Evolutionary conservation across 805 yeast genomes (phyloP).

Genomic region (Kodamaea kakaduensis): DNA sequence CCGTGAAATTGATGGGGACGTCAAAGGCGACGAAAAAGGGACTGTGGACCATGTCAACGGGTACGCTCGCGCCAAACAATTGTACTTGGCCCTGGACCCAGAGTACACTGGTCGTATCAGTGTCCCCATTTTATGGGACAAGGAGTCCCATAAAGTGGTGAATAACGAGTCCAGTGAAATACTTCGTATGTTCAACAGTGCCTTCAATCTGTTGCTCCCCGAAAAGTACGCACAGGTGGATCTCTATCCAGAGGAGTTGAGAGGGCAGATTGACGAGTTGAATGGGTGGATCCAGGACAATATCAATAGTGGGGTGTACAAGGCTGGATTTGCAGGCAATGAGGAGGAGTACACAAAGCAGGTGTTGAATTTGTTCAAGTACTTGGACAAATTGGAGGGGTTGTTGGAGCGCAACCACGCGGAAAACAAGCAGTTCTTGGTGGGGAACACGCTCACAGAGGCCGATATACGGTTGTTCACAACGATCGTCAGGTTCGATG

Average conservation of each 20-base stretch:
- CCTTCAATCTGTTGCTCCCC: conserved; percentile 56
- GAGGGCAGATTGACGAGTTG: conserved; percentile 62
- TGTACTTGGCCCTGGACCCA: conserved; percentile 72
- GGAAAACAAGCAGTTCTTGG: conserved; percentile 32
- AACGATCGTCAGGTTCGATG: conserved; percentile 86
- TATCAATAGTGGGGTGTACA: conserved; percentile 91
- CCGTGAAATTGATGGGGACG: conserved; percentile 27
- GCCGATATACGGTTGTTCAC: conserved; percentile 86
- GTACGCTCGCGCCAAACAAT: conserved; percentile 55
- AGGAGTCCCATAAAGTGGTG: conserved; percentile 74
- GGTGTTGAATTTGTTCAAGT: conserved; percentile 56
- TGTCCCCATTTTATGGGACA: conserved; percentile 93
- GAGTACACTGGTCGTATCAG: conserved; percentile 80
- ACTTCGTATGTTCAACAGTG: conserved; percentile 75
- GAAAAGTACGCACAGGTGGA: conserved; percentile 48
- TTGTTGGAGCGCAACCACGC: conserved; percentile 47
- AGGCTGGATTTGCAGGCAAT: conserved; percentile 81
- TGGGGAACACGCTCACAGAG: conserved; percentile 73
- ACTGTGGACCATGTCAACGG: conserved; percentile 49
- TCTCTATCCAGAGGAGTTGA: conserved; percentile 56
- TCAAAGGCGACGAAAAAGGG: conserved; percentile 36
- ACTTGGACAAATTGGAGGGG: conserved; percentile 66
- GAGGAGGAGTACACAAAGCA: conserved; percentile 78
- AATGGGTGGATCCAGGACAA: conserved; percentile 79
- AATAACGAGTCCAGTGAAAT: conserved; percentile 90